Evolutionary conservation across 2,329 filamentous ascomycete species (phyloP).

Genomic region (Hypomyces rosellus): DNA sequence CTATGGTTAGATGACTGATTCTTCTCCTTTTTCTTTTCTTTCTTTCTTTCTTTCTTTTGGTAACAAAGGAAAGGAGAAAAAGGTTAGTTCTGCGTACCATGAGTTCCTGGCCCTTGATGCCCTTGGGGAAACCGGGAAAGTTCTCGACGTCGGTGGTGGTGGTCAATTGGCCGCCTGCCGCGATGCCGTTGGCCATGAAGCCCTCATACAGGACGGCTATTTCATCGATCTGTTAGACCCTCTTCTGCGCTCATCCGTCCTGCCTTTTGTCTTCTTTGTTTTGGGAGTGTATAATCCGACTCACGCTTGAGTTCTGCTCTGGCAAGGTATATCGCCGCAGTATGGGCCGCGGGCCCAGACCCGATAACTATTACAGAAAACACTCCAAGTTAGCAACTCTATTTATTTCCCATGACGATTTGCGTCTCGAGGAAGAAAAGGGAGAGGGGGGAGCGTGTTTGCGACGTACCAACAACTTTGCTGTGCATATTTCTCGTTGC

Average conservation of each 20-base stretch:
- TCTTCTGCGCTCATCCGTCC: neutral
- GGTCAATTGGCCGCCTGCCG: constrained; percentile 91
- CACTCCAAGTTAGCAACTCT: neutral
- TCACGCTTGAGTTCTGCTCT: constrained; percentile 84
- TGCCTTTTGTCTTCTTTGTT: too few relatives aligned
- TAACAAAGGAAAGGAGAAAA: neutral
- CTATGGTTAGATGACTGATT: neutral
- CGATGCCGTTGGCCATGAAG: constrained; percentile 95
- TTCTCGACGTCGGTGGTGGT: constrained; percentile 99
- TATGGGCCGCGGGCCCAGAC: constrained; percentile 96
- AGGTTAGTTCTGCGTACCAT: constrained; percentile 54
- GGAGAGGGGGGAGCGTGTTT: too few relatives aligned
- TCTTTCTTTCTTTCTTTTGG: neutral
- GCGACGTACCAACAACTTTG: constrained; percentile 76
- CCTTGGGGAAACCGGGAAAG: constrained; percentile 88
- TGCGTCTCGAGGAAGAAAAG: constrained; percentile 2
- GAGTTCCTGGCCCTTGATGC: constrained; percentile 77
- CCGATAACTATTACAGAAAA: constrained; percentile 56
- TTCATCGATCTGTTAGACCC: neutral
- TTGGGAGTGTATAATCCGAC: constrained; percentile 22
- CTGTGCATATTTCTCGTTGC: constrained; percentile 70
- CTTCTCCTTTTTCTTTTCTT: neutral
- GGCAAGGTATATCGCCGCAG: constrained; percentile 91
- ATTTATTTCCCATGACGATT: neutral
- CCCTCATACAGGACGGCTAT: constrained; percentile 88